phyloP scores from a whole-genome alignment of 768 basidiomycete species.

The Boletus speciosus region DNA sequence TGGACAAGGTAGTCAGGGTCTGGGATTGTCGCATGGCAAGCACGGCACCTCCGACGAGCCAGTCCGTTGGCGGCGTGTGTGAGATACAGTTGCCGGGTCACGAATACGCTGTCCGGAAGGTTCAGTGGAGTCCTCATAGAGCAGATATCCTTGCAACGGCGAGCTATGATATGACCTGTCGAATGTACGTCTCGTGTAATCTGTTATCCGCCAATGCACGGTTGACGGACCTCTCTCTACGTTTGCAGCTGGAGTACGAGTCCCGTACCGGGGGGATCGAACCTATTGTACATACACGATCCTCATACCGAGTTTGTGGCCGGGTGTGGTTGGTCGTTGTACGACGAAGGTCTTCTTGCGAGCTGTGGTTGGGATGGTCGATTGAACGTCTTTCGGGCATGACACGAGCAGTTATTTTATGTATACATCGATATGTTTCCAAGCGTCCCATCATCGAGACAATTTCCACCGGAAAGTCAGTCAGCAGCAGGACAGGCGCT shows the following conservation, averaged over 20 bases:
- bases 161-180: slow-evolving; percentile 94
- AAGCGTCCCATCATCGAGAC: neutral
- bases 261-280: slow-evolving; percentile 44
- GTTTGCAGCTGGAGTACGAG: slow-evolving; percentile 68
- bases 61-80: slow-evolving; percentile 66
- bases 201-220: neutral
- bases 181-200: slow-evolving; percentile 59
- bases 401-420: slow-evolving; percentile 1
- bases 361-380: slow-evolving; percentile 92
- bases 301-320: slow-evolving; percentile 94
- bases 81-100: slow-evolving; percentile 74
- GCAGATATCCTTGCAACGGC: slow-evolving; percentile 65
- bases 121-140: slow-evolving; percentile 85
- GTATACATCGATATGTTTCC: neutral
- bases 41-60: slow-evolving; percentile 41
- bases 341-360: slow-evolving; percentile 80
- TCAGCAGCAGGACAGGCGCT: neutral
- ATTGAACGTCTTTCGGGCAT: slow-evolving; percentile 70
- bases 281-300: slow-evolving; percentile 71
- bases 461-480: neutral
- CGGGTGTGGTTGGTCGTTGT: slow-evolving; percentile 89
- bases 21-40: slow-evolving; percentile 91
- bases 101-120: slow-evolving; percentile 85
- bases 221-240: neutral
- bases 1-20: slow-evolving; percentile 71